Evolutionary conservation across 2,329 filamentous ascomycete genomes (phyloP), one percentile per base, ranked within the genome.

Genomic region (Tolypocladium pustulatum): DNA sequence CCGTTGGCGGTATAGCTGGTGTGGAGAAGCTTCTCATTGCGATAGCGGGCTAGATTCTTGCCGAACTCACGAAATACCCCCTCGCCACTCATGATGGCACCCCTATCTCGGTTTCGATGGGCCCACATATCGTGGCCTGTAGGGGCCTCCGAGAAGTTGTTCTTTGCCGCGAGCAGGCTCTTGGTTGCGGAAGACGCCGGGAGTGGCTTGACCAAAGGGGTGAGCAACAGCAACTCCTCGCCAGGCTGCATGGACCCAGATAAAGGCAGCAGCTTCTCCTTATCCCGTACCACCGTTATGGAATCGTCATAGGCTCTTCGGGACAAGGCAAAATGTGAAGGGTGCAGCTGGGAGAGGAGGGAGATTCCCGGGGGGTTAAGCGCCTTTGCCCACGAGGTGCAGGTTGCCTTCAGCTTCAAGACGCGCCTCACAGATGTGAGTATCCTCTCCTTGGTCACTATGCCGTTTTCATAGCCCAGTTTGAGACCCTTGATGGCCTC

Each of bases 1-100:
- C 92, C 92, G 65, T 96, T 96, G 1, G 91, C 90, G 0, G 93
- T 97, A 69, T 97, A 97, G 15, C 92, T 97, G 1, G 93, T 96
- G 71, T 97, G 91, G 20, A 97, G 77, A 7, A 97, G 84, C 67
- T 94, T 90, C 25, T 92, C 91, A 65, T 89, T 91, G 27, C 92
- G 81, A 63, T 91, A 89, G 57, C 93, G 82, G 13, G 93, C 92
- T n/a, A 97, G 76, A 8, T 90, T 90, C 65, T 90, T 84, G 1
- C 93, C 93, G 30, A 97, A 81, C 69, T 96, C 91, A 65, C 91
- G 82, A 66, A 97, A 97, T 0, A 97, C 91, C 36, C 89, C 87
- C 73, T 97, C 93, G 34, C 93, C 93, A 64, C 89, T 96, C 87
- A 96, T 91, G 25, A 96, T 81, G 62, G 85, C 72, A 57, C 81